Evolutionary conservation across 305 asterid genomes (phyloP).

Genomic region (Fraxinus paxiana): DNA sequence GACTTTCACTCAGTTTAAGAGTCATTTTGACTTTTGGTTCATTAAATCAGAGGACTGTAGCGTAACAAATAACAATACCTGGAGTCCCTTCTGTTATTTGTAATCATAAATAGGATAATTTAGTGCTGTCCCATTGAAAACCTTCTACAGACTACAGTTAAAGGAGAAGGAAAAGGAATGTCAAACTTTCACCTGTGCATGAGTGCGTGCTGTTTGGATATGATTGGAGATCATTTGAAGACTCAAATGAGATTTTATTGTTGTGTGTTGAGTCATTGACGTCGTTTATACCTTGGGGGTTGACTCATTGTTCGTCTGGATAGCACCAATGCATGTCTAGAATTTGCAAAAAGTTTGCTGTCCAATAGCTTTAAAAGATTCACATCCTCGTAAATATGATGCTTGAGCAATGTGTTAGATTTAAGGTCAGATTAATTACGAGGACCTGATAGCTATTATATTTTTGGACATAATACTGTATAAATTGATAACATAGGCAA

Average conservation of each 20-base stretch:
- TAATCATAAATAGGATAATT: neutral
- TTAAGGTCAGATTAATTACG: neutral
- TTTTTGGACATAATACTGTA: neutral
- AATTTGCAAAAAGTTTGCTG: neutral
- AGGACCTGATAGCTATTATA: neutral
- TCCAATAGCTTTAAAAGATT: neutral
- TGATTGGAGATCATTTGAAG: neutral
- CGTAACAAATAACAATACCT: neutral
- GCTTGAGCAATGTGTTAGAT: neutral
- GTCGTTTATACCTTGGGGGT: neutral
- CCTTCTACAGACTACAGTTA: neutral
- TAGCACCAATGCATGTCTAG: neutral
- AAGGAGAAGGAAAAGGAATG: neutral
- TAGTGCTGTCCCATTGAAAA: neutral
- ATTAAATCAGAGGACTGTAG: neutral
- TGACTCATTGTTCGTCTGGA: neutral
- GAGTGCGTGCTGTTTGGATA: neutral
- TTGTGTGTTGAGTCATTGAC: neutral
- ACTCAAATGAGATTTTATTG: neutral
- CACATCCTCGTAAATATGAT: neutral
- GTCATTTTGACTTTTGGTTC: neutral
- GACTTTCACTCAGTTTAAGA: neutral
- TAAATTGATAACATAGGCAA: neutral
- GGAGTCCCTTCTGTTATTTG: neutral
- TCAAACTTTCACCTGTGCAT: neutral